Base-by-base conservation (phyloP, 2,329 filamentous ascomycete species). In the Tricladium varicosporioides region DNA sequence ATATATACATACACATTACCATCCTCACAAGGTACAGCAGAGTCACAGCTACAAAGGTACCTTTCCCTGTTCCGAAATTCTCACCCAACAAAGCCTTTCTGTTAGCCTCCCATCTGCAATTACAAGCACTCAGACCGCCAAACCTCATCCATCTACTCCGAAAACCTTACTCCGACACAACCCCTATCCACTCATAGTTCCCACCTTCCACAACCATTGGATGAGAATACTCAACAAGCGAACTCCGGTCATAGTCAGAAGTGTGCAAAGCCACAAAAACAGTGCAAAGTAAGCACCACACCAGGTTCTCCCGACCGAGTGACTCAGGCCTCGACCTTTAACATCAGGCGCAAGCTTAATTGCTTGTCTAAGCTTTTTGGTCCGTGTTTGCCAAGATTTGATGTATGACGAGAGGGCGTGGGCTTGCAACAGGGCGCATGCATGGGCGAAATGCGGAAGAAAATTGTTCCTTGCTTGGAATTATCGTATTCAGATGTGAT, bases 1-100 rank as follows among this genome's bases (percentile, higher is more conserved):
- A 55, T 59, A 59, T 56, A 59, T 59, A 59, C 22, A 18, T 31
- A 45, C 51, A 27, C 56, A 52, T 48, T 33, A 42, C 16, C 5
- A 18, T 45, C 40, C 47, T 46, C 16, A 18, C 36, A n/a, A 33
- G 42, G 14, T 4, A 11, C 15, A 1, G 3, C 22, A 27, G 22
- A 27, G 22, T 27, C 22, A 27, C 7, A 27, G 22, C 22, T 7
- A 3, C 22, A 27, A 27, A 27, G 22, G 22, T 27, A 27, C 22
- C 22, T 27, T 27, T 27, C 22, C 22, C 7, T 27, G 7, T 27
- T 27, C 22, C 22, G 22, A 27, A 27, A 27, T 27, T 27, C 22
- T 27, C 22, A 27, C 22, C 7, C 22, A 27, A n/a, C n/a, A 27
- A 27, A 27, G 22, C 22, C 22, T 27, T 27, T 7, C 22, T 4